phyloP scores from a whole-genome alignment of 2,329 filamentous ascomycete genomes.

The Pezicula carpinea region DNA sequence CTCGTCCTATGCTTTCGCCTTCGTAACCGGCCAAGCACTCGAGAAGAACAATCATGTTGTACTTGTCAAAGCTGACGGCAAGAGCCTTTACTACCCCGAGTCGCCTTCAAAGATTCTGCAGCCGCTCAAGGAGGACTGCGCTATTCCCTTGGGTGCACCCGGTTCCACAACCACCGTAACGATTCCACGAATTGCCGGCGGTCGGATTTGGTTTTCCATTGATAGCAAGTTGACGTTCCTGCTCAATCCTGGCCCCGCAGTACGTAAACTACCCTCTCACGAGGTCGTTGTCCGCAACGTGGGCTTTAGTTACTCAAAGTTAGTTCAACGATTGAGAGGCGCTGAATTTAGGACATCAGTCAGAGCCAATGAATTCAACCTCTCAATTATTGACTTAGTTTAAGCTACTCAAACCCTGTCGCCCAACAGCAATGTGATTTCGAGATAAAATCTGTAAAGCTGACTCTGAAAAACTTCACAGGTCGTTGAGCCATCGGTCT shows the following conservation, averaged over 20 bases:
- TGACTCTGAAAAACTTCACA: no score
- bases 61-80: conserved; percentile 61
- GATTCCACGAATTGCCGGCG: conserved; percentile 66
- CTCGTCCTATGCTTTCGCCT: conserved; percentile 58
- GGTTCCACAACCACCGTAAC: conserved; percentile 56
- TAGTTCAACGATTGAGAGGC: no score
- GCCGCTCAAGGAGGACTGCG: conserved; percentile 51
- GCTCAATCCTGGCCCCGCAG: conserved; percentile 60
- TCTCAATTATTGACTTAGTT: no score
- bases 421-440: no score
- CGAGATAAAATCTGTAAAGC: no score
- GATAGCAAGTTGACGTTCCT: conserved; percentile 58
- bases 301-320: no score
- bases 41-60: conserved; percentile 56
- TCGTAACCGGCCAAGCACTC: conserved; percentile 63
- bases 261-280: no score
- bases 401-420: no score
- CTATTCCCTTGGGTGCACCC: conserved; percentile 60
- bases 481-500: conserved; percentile 70
- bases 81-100: conserved; percentile 57
- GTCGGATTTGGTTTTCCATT: conserved; percentile 66
- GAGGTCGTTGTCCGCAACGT: no score
- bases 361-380: no score
- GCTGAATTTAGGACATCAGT: no score
- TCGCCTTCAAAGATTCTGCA: conserved; percentile 48